phyloP scores from a whole-genome alignment of 2,329 filamentous ascomycete genomes.

The Diaporthe sp. region DNA sequence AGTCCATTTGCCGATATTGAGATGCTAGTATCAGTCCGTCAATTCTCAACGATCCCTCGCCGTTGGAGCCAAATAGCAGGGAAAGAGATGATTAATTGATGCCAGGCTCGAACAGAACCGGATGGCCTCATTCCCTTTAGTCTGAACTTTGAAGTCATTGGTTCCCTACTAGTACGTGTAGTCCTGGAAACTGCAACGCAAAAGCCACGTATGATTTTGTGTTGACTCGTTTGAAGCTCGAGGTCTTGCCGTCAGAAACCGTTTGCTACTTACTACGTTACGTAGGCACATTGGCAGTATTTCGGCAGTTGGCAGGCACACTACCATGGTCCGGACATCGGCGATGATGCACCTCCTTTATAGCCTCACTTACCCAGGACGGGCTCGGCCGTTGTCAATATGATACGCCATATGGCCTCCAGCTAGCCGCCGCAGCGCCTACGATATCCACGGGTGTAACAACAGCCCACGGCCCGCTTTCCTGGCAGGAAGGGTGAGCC shows the following conservation, averaged over 20 bases:
- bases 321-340: neutral
- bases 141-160: neutral
- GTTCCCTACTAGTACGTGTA: neutral
- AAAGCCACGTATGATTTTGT: neutral
- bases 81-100: neutral
- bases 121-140: neutral
- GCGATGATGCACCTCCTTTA: neutral
- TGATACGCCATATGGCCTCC: neutral
- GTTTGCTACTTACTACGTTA: neutral
- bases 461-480: constrained; percentile 7
- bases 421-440: neutral
- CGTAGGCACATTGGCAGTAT: neutral
- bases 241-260: neutral
- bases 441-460: constrained; percentile 2
- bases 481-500: neutral
- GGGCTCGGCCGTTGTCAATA: constrained; percentile 7
- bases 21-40: neutral
- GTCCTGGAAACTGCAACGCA: neutral
- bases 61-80: neutral
- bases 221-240: neutral
- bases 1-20: neutral
- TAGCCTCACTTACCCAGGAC: neutral
- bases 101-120: neutral
- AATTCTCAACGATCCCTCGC: neutral
- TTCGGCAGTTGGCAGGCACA: neutral